Conservation (phyloP, 495 filamentous ascomycete species). For the Neurospora africana region DNA sequence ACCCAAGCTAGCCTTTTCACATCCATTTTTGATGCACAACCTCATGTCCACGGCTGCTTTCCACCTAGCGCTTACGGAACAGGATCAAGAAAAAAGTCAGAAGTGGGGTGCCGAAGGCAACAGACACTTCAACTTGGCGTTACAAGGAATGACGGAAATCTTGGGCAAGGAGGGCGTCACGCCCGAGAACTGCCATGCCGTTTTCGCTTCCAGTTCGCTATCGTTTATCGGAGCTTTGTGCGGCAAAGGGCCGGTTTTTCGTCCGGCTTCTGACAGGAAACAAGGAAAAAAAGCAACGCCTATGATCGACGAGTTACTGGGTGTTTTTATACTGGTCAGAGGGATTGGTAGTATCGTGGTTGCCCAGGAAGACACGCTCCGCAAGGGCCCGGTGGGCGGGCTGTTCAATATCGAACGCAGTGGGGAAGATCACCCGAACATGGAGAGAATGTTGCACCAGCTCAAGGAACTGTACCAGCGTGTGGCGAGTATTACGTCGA, state of each 20-base stretch:
- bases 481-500: background rate
- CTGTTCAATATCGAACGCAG: background rate
- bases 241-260: background rate
- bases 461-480: conserved; percentile 1
- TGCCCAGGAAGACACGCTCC: conserved; percentile 5
- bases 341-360: conserved; percentile 16
- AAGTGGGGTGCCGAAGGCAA: conserved; percentile 10
- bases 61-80: conserved; percentile 14
- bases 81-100: conserved; percentile 5
- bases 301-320: conserved; percentile 14
- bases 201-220: conserved; percentile 15
- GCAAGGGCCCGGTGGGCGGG: conserved; percentile 8
- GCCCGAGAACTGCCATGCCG: conserved; percentile 18
- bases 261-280: background rate
- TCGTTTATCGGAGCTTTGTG: conserved; percentile 16
- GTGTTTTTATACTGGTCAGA: conserved; percentile 13
- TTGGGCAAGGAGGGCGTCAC: conserved; percentile 12
- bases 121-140: conserved; percentile 17
- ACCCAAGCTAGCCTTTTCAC: conserved; percentile 11
- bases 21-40: conserved; percentile 20
- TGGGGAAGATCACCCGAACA: background rate
- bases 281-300: background rate
- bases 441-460: conserved; percentile 4
- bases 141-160: conserved; percentile 12
- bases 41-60: conserved; percentile 18